These are phyloP conservation scores for Arxiozyma slooffiae DNA, from an alignment of 1,139 yeast species.

Conservation along the genomic window DNA sequence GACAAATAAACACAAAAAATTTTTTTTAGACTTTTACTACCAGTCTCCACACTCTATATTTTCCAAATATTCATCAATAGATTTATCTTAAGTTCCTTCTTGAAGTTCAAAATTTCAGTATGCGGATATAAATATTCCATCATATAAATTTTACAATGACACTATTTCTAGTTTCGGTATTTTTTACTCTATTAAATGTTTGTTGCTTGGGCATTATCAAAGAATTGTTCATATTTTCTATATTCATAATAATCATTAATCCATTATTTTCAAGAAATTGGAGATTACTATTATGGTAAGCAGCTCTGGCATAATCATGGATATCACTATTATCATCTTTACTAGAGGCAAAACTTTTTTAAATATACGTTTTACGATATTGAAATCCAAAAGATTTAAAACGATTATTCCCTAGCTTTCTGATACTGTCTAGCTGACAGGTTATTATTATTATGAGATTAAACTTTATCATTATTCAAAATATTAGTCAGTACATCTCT, in stretches of 20 bases:
- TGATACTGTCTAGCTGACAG: background rate
- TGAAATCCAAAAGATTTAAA: constrained; percentile 25
- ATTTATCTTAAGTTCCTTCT: background rate
- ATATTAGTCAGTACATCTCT: background rate
- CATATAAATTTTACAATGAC: background rate
- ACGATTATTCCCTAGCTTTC: constrained; percentile 16
- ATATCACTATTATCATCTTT: background rate
- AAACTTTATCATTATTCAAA: too few species aligned
- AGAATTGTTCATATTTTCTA: background rate
- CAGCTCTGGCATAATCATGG: background rate
- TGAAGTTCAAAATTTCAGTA: background rate
- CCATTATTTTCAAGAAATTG: constrained; percentile 1
- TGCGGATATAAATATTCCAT: background rate
- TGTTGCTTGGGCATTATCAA: background rate
- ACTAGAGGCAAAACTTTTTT: constrained; percentile 13
- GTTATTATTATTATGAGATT: constrained; percentile 10
- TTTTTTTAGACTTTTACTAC: background rate
- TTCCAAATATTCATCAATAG: background rate
- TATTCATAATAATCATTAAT: background rate
- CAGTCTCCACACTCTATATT: background rate
- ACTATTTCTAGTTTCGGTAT: background rate
- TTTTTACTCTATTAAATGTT: background rate
- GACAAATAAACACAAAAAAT: background rate
- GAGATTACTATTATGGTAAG: background rate
- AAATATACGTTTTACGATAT: background rate